Evolutionary conservation across 2,329 filamentous ascomycete species (phyloP), one percentile per base, ranked within the genome.

Genomic region (Colletotrichum sp.): DNA sequence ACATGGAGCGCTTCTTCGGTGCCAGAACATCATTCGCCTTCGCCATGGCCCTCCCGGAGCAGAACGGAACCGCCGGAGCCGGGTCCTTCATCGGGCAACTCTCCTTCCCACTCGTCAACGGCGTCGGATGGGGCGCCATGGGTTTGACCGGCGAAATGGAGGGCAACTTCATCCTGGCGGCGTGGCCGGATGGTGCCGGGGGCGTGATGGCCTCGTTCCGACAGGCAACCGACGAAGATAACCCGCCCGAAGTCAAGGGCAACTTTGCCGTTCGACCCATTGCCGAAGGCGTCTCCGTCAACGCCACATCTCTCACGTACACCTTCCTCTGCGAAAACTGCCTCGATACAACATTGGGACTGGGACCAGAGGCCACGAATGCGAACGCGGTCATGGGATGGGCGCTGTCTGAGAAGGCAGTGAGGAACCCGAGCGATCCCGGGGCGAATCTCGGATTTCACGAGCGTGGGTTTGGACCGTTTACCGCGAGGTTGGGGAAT

Each of bases 41-140:
- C 63, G 87, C 84, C 73, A 82, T 89, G 62, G 86, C 87, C 7
- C 82, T 89, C 2, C 81, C 84, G 0, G 77, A 82, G 77, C 14
- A 84, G 78, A 28, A 24, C 24, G 16, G 55, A 1, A 18, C 0
- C 24, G 55, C 21, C 7, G 59, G 77, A n/a, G 43, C 68, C 12
- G 65, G 71, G n/a, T 86, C 87, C 71, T 87, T 88, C 80, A 88
- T 89, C 64, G 87, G 85, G 9, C 87, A 89, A 74, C 82, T 89
- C 14, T 83, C 85, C 21, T 85, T 86, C 71, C 85, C 84, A 0
- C 80, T 85, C 3, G 77, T 77, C 13, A 82, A 84, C 61, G 84
- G 85, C 4, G 83, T 81, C 4, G 87, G 87, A 26, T 89, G 86
- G 86, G 85, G 85, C 58, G 86, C 85, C n/a, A 83, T 86, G 56